Evolutionary conservation across 108 stramenopile genomes (phyloP).

Genomic region (Parmales sp.): DNA sequence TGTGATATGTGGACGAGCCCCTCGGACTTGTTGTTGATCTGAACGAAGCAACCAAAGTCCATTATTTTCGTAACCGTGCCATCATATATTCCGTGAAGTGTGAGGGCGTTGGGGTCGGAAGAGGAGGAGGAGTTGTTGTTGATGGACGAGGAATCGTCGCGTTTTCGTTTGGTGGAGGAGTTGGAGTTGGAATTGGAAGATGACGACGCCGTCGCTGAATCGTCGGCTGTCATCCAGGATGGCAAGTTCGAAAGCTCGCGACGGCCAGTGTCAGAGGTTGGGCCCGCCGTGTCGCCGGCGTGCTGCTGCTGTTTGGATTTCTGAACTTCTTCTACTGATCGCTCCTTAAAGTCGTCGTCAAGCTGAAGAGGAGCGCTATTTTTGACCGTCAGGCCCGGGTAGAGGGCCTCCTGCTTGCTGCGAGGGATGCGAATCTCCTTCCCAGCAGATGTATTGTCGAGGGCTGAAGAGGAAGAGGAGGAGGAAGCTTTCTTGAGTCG

Average conservation of each 20-base stretch:
- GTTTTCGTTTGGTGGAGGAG: background rate
- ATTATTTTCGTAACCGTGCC: slow-evolving; percentile 70
- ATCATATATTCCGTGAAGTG: slow-evolving; percentile 67
- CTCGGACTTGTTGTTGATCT: slow-evolving; percentile 37
- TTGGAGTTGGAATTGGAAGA: background rate
- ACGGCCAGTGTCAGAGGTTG: slow-evolving; percentile 16
- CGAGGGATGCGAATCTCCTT: slow-evolving; percentile 11
- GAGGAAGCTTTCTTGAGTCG: background rate
- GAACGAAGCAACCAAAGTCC: slow-evolving; percentile 86
- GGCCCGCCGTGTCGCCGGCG: background rate
- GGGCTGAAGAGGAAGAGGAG: background rate
- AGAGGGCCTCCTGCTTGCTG: slow-evolving; percentile 37
- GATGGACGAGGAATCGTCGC: slow-evolving; percentile 21
- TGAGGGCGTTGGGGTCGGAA: slow-evolving; percentile 13
- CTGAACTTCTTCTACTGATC: slow-evolving; percentile 12
- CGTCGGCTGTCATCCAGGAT: slow-evolving; percentile 67
- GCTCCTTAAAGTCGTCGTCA: slow-evolving; percentile 71
- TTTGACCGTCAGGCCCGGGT: slow-evolving; percentile 72
- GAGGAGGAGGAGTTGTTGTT: background rate
- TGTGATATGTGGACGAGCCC: slow-evolving; percentile 83
- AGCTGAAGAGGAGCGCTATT: slow-evolving; percentile 65
- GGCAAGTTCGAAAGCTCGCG: slow-evolving; percentile 56
- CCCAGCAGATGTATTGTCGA: background rate
- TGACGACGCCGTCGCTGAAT: slow-evolving; percentile 10
- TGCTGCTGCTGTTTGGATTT: slow-evolving; percentile 12